Evolutionary conservation across 768 basidiomycete species (phyloP).

Genomic region (Phylloporus sp.): DNA sequence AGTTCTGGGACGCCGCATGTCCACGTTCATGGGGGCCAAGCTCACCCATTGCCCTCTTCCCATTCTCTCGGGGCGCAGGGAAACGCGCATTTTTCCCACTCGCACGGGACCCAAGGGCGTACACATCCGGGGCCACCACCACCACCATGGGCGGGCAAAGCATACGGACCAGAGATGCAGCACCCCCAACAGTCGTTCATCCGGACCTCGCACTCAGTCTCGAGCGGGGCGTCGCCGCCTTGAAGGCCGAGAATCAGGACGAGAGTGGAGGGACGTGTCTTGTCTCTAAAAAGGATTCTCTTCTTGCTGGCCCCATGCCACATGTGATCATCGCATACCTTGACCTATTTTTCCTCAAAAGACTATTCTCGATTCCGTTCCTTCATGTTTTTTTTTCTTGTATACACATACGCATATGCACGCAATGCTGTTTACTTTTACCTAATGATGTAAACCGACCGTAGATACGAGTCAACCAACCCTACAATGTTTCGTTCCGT

Average conservation of each 20-base stretch:
- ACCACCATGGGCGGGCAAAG: conserved; percentile 23
- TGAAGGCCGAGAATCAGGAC: neutral
- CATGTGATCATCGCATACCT: neutral
- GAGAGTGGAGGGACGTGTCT: neutral
- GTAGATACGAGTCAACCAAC: neutral
- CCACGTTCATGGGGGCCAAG: conserved; percentile 13
- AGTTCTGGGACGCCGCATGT: conserved; percentile 9
- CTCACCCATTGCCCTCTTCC: conserved; percentile 3
- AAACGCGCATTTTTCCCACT: conserved; percentile 7
- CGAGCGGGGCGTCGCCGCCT: conserved; percentile 34
- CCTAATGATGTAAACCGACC: neutral
- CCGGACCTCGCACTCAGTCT: conserved; percentile 42
- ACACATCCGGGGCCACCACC: conserved; percentile 21
- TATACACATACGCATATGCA: neutral
- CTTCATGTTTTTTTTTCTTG: neutral
- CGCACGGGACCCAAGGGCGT: conserved; percentile 4
- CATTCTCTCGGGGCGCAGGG: neutral
- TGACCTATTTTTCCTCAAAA: neutral
- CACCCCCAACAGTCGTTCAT: conserved; percentile 47
- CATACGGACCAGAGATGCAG: conserved; percentile 21
- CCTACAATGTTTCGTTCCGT: neutral
- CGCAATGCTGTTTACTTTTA: neutral
- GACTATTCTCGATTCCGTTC: neutral
- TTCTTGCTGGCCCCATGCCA: neutral
- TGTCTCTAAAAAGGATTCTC: neutral